Conservation (phyloP, 495 filamentous ascomycete species). For the Daldinia loculata region DNA sequence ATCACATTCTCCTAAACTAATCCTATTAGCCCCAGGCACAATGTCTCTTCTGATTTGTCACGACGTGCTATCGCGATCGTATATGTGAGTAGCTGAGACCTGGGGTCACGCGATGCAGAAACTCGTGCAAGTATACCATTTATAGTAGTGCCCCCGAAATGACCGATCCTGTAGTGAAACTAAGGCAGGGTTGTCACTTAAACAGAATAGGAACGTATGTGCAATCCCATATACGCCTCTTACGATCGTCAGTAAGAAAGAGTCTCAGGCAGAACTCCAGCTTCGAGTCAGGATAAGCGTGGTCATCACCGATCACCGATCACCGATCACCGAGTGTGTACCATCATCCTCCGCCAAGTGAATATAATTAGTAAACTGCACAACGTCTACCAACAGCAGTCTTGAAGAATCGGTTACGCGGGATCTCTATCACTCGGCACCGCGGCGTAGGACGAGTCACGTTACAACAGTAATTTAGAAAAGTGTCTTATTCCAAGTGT, state of each 20-base stretch:
- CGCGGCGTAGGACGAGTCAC: slow-evolving; percentile 3
- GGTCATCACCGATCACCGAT: slow-evolving; percentile 25
- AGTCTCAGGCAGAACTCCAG: slow-evolving; percentile 14
- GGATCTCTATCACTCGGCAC: slow-evolving; percentile 15
- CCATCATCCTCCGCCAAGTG: slow-evolving; percentile 29
- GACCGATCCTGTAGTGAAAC: slow-evolving; percentile 39
- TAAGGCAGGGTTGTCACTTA: slow-evolving; percentile 12
- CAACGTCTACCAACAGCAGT: slow-evolving; percentile 11
- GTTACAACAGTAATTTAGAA: slow-evolving; percentile 17
- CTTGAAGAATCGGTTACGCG: slow-evolving; percentile 24
- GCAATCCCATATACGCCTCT: slow-evolving; percentile 20
- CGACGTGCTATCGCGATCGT: slow-evolving; percentile 25
- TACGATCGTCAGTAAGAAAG: slow-evolving; percentile 12
- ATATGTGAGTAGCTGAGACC: slow-evolving; percentile 31
- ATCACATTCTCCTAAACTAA: background rate
- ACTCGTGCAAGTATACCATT: slow-evolving; percentile 37
- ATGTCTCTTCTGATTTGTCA: slow-evolving; percentile 7
- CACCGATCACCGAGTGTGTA: slow-evolving; percentile 22
- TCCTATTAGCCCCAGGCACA: background rate
- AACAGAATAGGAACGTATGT: slow-evolving; percentile 15
- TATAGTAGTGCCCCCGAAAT: slow-evolving; percentile 34
- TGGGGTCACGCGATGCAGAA: slow-evolving; percentile 38
- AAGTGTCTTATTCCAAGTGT: slow-evolving; percentile 4
- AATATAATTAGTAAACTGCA: slow-evolving; percentile 30
- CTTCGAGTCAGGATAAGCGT: slow-evolving; percentile 17